Evolutionary conservation across 1,284 basidiomycete genomes (phyloP), one percentile per base, ranked within the genome.

Genomic region (Leccinum pachyderme): DNA sequence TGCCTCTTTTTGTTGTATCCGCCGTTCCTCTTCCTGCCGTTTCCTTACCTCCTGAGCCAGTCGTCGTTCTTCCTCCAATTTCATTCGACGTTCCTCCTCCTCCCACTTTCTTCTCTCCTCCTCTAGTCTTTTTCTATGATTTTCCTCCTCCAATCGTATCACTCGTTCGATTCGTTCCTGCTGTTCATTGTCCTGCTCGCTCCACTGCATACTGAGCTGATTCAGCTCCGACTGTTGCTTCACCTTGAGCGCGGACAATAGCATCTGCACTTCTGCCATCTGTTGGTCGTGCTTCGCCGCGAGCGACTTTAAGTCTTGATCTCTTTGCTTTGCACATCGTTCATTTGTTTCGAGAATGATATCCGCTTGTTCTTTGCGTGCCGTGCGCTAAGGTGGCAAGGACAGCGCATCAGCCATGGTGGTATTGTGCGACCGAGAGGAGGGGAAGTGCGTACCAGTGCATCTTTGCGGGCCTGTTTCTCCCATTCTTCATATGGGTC

Each of bases 401-500:
- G 27, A 18, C 27, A 5, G n/a, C 25, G 2, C 29, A n/a, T 22
- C 33, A 13, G 47, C 15, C 41, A 43, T 39, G 5, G 18, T 50
- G 44, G 13, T 7, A 47, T 37, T 46, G 25, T 25, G n/a, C 2
- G 4, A 4, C 8, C 28, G 28, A n/a, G 15, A 11, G n/a, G 37
- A 35, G 5, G 27, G 25, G 22, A 27, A 47, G 52, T 6, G 79
- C 86, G 59, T 65, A 91, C 89, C 62, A 86, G 82, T 13, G 89
- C 84, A 58, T 91, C 87, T 61, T 78, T 81, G 33, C 81, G 77
- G 28, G 83, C 81, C 60, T 83, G 75, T 57, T 78, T 79, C 71
- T 88, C 83, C 88, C 87, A 91, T 62, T 90, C 87, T 72, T 89
- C 87, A 59, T 89, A 89, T 18, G 84, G 84, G 62, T 91, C 89